phyloP scores from a whole-genome alignment of 1,284 basidiomycete species.

The Cryptococcus deneoformans region DNA sequence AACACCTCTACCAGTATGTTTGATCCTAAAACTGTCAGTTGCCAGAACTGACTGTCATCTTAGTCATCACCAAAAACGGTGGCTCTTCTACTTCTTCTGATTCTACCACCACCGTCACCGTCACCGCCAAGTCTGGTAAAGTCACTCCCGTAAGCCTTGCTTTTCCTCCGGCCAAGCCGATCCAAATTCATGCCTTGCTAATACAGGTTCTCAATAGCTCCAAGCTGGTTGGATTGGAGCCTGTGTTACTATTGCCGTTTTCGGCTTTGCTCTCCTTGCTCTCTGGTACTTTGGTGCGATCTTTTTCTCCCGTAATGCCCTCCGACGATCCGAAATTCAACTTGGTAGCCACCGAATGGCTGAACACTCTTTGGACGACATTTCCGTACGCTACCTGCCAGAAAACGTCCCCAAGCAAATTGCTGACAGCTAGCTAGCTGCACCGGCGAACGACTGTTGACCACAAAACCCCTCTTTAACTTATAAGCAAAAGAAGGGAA shows the following conservation, averaged over 20 bases:
- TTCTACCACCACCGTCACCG: neutral
- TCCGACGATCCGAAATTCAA: neutral
- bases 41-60: neutral
- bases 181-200: too few relatives aligned
- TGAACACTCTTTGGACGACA: neutral
- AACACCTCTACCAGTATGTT: neutral
- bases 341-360: neutral
- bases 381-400: neutral
- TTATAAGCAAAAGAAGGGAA: too few relatives aligned
- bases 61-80: neutral
- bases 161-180: neutral
- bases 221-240: neutral
- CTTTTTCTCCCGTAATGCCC: neutral
- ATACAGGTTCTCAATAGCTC: neutral
- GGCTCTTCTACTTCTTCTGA: neutral
- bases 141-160: neutral
- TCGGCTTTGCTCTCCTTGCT: neutral
- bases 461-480: too few relatives aligned
- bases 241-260: neutral
- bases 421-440: too few relatives aligned
- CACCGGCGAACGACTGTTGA: too few relatives aligned
- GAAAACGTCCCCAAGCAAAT: too few relatives aligned
- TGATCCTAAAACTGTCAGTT: neutral
- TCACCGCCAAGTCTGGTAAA: neutral
- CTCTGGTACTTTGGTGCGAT: neutral